These are phyloP conservation scores for Colletotrichum aenigma DNA, from an alignment of 2,329 filamentous ascomycete genomes.

Conservation along the genomic window DNA sequence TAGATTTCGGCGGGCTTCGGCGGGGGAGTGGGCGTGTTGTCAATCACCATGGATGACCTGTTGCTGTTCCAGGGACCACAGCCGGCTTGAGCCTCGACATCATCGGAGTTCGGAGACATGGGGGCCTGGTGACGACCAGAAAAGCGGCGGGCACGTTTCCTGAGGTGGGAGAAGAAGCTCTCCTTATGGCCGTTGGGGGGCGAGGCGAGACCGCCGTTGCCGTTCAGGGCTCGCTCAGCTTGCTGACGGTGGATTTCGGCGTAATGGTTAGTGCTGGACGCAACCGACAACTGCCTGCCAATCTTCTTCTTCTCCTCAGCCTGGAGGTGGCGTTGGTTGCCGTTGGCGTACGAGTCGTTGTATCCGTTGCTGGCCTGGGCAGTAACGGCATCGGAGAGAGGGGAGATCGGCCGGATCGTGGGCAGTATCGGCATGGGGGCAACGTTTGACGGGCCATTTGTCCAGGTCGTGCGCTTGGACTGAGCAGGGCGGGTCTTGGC, in stretches of 20 bases:
- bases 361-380: constrained; percentile 77
- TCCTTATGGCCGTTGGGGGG: constrained; percentile 85
- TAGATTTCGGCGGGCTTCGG: constrained; percentile 58
- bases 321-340: constrained; percentile 37
- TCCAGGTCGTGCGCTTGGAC: constrained; percentile 91
- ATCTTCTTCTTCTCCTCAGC: constrained; percentile 82
- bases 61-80: constrained; percentile 90
- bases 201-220: constrained; percentile 75
- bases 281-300: constrained; percentile 89
- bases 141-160: constrained; percentile 89
- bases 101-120: constrained; percentile 79
- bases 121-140: constrained; percentile 89
- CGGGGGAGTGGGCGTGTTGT: constrained; percentile 55
- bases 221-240: constrained; percentile 88
- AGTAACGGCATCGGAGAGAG: constrained; percentile 91
- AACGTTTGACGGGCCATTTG: constrained; percentile 77
- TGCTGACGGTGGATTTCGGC: constrained; percentile 88
- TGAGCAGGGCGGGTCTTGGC: constrained; percentile 57
- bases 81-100: constrained; percentile 90
- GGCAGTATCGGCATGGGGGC: constrained; percentile 96
- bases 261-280: constrained; percentile 92
- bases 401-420: constrained; percentile 92
- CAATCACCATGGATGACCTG: constrained; percentile 81
- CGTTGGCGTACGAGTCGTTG: constrained; percentile 44
- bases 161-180: constrained; percentile 96